Percentiles rank a stretch among this genome's conserved stretches.
phyloP scores from a whole-genome alignment of 306 rosid species.

The Adenanthera pavonina region DNA sequence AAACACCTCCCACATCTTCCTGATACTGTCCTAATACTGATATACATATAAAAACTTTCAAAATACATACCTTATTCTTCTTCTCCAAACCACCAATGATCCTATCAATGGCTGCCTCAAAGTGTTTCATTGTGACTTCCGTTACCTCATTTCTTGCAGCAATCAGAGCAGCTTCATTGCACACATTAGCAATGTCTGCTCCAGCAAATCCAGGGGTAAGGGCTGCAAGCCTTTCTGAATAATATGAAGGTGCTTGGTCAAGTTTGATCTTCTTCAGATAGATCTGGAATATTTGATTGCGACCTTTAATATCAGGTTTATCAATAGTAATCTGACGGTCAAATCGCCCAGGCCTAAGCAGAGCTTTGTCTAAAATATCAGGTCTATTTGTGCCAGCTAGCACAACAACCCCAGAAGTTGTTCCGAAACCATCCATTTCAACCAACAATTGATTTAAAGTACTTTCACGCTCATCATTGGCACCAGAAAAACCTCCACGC shows the following conservation, averaged over 20 bases:
- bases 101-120: slow-evolving; percentile 92
- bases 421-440: slow-evolving; percentile 98
- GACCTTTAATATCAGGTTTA: slow-evolving; percentile 89
- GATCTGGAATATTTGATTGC: slow-evolving; percentile 87
- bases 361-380: slow-evolving; percentile 93
- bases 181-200: slow-evolving; percentile 98
- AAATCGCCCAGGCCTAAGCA: slow-evolving; percentile 93
- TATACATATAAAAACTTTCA: background rate
- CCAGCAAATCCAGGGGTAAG: slow-evolving; percentile 99
- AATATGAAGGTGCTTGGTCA: slow-evolving; percentile 81
- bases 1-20: slow-evolving; percentile 9
- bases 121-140: slow-evolving; percentile 75
- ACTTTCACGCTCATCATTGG: slow-evolving; percentile 97
- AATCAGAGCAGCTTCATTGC: slow-evolving; percentile 95
- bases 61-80: slow-evolving; percentile 78
- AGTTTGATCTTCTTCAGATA: slow-evolving; percentile 88
- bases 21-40: background rate
- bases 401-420: slow-evolving; percentile 94
- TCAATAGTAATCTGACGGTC: slow-evolving; percentile 86
- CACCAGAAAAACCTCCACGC: slow-evolving; percentile 86
- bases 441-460: slow-evolving; percentile 95
- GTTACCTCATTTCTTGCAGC: slow-evolving; percentile 80
- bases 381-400: slow-evolving; percentile 99
- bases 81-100: slow-evolving; percentile 97
- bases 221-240: slow-evolving; percentile 93